A percentile compares a stretch with the other conserved stretches of the same genome.
Conservation (phyloP, 805 yeast genomes). For the Nakazawaea peltata region DNA sequence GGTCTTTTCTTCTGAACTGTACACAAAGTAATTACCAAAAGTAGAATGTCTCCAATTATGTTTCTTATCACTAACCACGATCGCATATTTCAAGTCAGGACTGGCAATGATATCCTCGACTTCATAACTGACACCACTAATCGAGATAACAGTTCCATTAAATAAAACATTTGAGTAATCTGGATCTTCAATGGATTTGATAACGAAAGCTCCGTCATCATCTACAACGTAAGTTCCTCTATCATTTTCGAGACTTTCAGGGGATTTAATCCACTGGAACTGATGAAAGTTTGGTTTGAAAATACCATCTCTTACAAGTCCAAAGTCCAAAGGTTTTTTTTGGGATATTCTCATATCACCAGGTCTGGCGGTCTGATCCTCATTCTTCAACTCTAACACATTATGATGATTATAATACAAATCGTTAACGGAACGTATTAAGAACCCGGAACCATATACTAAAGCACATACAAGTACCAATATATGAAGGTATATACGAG, state of each 20-base stretch:
- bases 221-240: constrained; percentile 59
- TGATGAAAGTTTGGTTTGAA: constrained; percentile 44
- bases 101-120: constrained; percentile 56
- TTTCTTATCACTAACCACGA: constrained; percentile 52
- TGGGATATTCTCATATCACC: not conserved
- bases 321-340: constrained; percentile 20
- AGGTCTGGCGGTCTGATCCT: not conserved
- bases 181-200: constrained; percentile 44
- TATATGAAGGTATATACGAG: too few species aligned
- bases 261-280: constrained; percentile 63
- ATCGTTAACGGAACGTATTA: constrained; percentile 1
- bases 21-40: constrained; percentile 19
- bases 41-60: constrained; percentile 53
- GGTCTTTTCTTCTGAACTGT: constrained; percentile 4
- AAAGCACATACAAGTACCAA: constrained; percentile 4
- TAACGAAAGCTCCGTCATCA: constrained; percentile 38
- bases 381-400: not conserved
- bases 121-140: constrained; percentile 28
- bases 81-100: constrained; percentile 52
- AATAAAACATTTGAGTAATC: constrained; percentile 37
- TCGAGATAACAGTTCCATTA: constrained; percentile 37
- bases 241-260: constrained; percentile 42
- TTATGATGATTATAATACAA: constrained; percentile 1
- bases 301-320: constrained; percentile 43
- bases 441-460: constrained; percentile 7